These are phyloP conservation scores for Coelastrella sp. DNA, from an alignment of 139 green algal species.

Conservation along the genomic window DNA sequence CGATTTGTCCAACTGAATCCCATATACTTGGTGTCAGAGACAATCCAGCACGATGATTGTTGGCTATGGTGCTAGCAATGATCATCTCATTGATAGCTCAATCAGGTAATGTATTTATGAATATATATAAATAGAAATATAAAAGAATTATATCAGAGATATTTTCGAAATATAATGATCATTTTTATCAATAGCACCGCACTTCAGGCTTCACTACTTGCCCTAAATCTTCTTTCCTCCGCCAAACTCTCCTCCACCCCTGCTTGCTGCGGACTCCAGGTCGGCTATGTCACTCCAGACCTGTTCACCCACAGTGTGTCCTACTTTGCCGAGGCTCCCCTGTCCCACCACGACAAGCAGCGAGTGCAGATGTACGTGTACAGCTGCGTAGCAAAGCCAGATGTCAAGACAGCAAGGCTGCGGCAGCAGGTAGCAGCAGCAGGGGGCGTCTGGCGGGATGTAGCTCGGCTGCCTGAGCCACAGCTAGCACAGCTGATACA, in stretches of 20 bases:
- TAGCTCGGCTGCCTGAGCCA: conserved; percentile 61
- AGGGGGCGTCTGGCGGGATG: conserved; percentile 80
- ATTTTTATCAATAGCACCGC: too few relatives aligned
- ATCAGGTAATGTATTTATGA: too few relatives aligned
- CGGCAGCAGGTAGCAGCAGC: conserved; percentile 60
- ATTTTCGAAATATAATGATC: too few relatives aligned
- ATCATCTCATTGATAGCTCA: too few relatives aligned
- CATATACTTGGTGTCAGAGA: too few relatives aligned
- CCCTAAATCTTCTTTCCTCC: neutral
- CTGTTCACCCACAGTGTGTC: conserved; percentile 96
- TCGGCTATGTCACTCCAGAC: conserved; percentile 97
- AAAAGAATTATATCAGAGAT: too few relatives aligned
- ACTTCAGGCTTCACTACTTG: too few relatives aligned
- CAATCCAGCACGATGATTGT: too few relatives aligned
- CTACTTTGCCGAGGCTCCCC: conserved; percentile 96
- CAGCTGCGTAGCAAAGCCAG: conserved; percentile 63
- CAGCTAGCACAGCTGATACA: conserved; percentile 77
- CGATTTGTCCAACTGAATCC: too few relatives aligned
- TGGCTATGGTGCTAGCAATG: too few relatives aligned
- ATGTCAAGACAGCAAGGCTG: conserved; percentile 89
- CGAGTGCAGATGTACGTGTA: conserved; percentile 49
- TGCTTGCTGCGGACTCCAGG: conserved; percentile 61
- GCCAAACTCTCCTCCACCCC: neutral
- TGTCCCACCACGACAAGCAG: conserved; percentile 77
- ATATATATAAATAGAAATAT: too few relatives aligned